These are phyloP conservation scores for Paraphoma chrysanthemicola DNA, from an alignment of 2,329 filamentous ascomycete species.

Conservation along the genomic window DNA sequence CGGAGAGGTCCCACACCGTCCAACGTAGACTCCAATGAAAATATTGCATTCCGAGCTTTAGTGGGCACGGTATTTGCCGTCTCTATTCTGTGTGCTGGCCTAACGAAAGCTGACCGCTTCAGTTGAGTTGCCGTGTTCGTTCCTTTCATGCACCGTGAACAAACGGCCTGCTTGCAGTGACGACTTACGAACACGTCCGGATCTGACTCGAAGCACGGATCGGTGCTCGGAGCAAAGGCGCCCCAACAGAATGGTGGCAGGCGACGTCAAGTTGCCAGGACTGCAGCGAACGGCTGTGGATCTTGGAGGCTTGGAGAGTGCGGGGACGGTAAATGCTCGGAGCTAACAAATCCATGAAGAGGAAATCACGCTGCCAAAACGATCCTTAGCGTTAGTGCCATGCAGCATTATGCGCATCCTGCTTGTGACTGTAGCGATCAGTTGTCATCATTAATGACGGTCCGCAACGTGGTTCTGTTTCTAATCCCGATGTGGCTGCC, in stretches of 20 bases:
- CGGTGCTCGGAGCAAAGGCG: slow-evolving; percentile 23
- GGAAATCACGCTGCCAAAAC: slow-evolving; percentile 16
- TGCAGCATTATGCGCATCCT: not conserved
- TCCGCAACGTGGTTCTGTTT: not conserved
- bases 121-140: not conserved
- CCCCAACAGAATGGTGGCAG: slow-evolving; percentile 4
- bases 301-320: not conserved
- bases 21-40: slow-evolving; percentile 20
- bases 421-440: not conserved
- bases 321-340: slow-evolving; percentile 24
- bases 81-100: slow-evolving; percentile 1
- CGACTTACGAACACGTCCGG: not conserved
- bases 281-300: slow-evolving; percentile 13
- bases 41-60: slow-evolving; percentile 16
- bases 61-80: slow-evolving; percentile 18
- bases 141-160: slow-evolving; percentile 1
- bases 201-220: slow-evolving; percentile 3
- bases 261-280: slow-evolving; percentile 4
- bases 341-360: slow-evolving; percentile 4
- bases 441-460: not conserved
- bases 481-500: not conserved
- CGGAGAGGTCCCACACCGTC: slow-evolving; percentile 28
- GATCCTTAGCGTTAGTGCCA: not conserved
- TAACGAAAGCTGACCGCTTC: slow-evolving; percentile 15
- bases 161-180: slow-evolving; percentile 1